Evolutionary conservation across 352 stramenopile species (phyloP).

Genomic region (Thraustochytrium sp.): DNA sequence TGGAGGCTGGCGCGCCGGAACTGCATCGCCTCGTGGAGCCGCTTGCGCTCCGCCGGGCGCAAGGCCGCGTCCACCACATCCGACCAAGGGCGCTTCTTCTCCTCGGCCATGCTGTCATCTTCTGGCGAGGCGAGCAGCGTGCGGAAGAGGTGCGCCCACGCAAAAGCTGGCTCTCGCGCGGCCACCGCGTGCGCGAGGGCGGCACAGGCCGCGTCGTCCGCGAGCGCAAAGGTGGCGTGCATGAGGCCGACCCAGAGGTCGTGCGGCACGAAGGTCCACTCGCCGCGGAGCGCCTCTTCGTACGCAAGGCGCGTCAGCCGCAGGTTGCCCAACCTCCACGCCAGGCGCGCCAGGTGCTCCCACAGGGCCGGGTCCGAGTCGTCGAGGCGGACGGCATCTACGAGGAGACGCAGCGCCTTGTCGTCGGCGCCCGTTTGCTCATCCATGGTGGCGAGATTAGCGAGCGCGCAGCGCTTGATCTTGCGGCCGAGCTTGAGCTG

Average conservation of each 20-base stretch:
- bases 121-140: neutral
- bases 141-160: neutral
- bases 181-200: neutral
- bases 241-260: neutral
- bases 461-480: neutral
- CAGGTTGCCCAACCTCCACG: neutral
- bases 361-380: neutral
- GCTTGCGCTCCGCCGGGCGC: neutral
- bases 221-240: neutral
- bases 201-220: neutral
- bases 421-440: neutral
- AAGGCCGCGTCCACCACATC: neutral
- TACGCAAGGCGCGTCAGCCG: neutral
- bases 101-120: neutral
- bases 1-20: neutral
- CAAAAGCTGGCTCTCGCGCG: neutral
- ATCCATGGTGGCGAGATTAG: neutral
- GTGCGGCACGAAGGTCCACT: neutral
- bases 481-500: constrained; percentile 3
- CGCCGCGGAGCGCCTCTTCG: neutral
- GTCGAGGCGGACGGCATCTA: neutral
- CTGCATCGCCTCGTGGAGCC: neutral
- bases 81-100: neutral
- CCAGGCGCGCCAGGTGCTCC: neutral
- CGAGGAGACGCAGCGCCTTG: neutral